These are phyloP conservation scores for Corchorus capsularis DNA, from an alignment of 345 rosid species.

Conservation along the genomic window DNA sequence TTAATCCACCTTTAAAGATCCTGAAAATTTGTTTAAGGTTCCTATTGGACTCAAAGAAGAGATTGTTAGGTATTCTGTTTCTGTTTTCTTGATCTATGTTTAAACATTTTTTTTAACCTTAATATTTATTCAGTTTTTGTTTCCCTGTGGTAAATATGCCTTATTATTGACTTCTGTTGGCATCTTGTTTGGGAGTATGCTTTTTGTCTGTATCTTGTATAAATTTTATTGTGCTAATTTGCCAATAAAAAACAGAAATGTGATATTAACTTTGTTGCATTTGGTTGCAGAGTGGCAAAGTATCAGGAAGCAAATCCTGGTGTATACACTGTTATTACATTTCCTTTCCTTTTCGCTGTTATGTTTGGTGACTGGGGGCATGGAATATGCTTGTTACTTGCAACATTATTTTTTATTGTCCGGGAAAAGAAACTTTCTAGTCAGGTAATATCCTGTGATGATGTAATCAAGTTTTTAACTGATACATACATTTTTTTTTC, in stretches of 20 bases:
- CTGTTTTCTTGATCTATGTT: background rate
- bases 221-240: background rate
- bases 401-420: conserved; percentile 54
- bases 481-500: too few species aligned
- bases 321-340: conserved; percentile 84
- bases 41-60: conserved; percentile 9
- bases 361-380: conserved; percentile 99
- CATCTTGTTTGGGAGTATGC: background rate
- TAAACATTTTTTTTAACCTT: background rate
- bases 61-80: background rate
- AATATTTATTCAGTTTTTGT: background rate
- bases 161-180: background rate
- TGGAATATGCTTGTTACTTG: conserved; percentile 94
- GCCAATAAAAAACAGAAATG: background rate
- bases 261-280: conserved; percentile 4
- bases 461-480: background rate
- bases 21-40: conserved; percentile 9
- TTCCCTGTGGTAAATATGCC: background rate
- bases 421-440: conserved; percentile 90
- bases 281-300: conserved; percentile 76
- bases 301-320: conserved; percentile 98
- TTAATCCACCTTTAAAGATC: background rate
- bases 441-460: conserved; percentile 60
- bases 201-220: background rate
- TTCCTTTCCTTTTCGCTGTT: conserved; percentile 97